Percentiles rank a stretch among this genome's conserved stretches.
These are phyloP conservation scores for Fusarium mangiferae DNA, from an alignment of 2,329 filamentous ascomycete species.

Conservation along the genomic window DNA sequence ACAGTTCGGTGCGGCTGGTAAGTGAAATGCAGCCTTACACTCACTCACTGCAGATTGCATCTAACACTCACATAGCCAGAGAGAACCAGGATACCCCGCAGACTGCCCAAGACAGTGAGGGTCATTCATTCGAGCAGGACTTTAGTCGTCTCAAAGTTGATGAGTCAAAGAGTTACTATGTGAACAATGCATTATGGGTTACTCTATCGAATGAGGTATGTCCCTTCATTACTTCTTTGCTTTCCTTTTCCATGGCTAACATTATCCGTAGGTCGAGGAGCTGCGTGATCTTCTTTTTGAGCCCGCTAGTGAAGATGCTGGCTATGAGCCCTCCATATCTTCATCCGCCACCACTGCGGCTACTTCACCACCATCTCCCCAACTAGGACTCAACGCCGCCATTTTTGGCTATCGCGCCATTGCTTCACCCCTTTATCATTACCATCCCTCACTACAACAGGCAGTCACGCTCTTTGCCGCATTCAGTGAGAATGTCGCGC, in stretches of 20 bases:
- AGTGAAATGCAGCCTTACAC: not conserved
- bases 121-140: not conserved
- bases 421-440: not conserved
- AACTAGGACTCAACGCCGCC: not conserved
- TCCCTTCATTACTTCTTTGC: rapidly evolving
- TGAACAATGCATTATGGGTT: not conserved
- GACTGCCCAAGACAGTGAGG: not conserved
- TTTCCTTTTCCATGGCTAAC: not conserved
- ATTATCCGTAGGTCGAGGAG: not conserved
- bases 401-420: not conserved
- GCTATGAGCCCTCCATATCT: not conserved
- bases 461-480: not conserved
- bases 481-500: not conserved
- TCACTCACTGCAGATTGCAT: rapidly evolving
- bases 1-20: not conserved
- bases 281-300: not conserved
- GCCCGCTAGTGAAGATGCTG: not conserved
- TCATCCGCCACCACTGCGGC: not conserved
- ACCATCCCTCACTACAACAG: not conserved
- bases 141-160: not conserved
- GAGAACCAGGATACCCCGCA: not conserved
- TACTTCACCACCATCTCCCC: not conserved
- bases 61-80: not conserved
- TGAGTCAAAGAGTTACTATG: not conserved
- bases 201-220: not conserved